These are phyloP conservation scores for Sordariomycetes sp. DNA, from an alignment of 2,329 filamentous ascomycete species.

Conservation along the genomic window DNA sequence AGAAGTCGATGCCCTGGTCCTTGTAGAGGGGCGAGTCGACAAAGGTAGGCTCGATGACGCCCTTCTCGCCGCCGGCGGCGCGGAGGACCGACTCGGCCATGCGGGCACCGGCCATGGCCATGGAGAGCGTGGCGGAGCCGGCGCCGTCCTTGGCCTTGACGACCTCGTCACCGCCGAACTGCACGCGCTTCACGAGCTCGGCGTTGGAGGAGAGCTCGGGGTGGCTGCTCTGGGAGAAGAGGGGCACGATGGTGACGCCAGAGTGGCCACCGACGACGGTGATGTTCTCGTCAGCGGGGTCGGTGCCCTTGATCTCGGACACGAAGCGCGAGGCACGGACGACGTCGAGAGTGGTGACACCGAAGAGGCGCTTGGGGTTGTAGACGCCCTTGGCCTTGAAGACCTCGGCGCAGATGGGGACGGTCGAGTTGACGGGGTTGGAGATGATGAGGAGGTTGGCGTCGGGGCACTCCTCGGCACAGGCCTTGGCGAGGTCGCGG, in stretches of 20 bases:
- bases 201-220: slow-evolving; percentile 66
- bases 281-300: slow-evolving; percentile 88
- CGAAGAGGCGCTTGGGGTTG: slow-evolving; percentile 98
- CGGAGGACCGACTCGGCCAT: slow-evolving; percentile 86
- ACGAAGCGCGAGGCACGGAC: slow-evolving; percentile 98
- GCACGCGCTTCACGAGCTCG: slow-evolving; percentile 81
- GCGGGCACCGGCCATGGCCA: slow-evolving; percentile 87
- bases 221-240: slow-evolving; percentile 90
- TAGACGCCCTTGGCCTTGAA: slow-evolving; percentile 94
- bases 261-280: slow-evolving; percentile 95
- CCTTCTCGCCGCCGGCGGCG: slow-evolving; percentile 85
- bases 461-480: slow-evolving; percentile 74
- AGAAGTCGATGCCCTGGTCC: slow-evolving; percentile 96
- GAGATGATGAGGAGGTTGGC: slow-evolving; percentile 96
- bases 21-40: slow-evolving; percentile 97
- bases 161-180: slow-evolving; percentile 98
- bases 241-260: slow-evolving; percentile 93
- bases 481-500: slow-evolving; percentile 92
- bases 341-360: slow-evolving; percentile 97
- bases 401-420: slow-evolving; percentile 93
- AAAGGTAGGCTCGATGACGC: slow-evolving; percentile 89
- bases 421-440: slow-evolving; percentile 99
- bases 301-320: slow-evolving; percentile 79
- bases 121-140: slow-evolving; percentile 93
- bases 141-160: slow-evolving; percentile 98